phyloP scores from a whole-genome alignment of 768 basidiomycete genomes.

The Termitomyces sp. region DNA sequence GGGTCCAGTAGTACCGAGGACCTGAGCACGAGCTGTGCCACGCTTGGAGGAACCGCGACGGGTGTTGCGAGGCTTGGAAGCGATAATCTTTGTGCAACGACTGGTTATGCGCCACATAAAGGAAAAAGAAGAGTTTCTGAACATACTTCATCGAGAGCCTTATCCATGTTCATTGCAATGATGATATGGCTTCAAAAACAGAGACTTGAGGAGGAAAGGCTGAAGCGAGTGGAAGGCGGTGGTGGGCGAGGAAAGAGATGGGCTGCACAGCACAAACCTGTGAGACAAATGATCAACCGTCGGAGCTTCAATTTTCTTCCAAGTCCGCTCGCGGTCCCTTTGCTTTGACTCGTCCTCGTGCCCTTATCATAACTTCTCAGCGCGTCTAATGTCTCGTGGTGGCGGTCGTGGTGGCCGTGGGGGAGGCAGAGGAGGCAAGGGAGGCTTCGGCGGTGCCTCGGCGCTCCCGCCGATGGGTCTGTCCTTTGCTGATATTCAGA shows the following conservation, averaged over 20 bases:
- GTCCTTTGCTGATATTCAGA: constrained; percentile 75
- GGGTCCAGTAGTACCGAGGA: constrained; percentile 52
- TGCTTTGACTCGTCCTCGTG: constrained; percentile 7
- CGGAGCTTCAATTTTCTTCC: constrained; percentile 38
- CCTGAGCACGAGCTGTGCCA: constrained; percentile 47
- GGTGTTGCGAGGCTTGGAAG: constrained; percentile 51
- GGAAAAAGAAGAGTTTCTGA: constrained; percentile 10
- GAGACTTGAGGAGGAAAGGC: constrained; percentile 24
- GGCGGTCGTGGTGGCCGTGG: constrained; percentile 35
- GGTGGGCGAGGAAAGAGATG: constrained; percentile 13
- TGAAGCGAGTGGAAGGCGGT: constrained; percentile 24
- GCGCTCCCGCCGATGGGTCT: constrained; percentile 73
- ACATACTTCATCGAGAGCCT: constrained; percentile 79
- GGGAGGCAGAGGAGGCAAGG: constrained; percentile 50
- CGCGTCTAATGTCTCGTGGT: constrained; percentile 37
- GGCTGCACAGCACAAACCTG: constrained; percentile 14
- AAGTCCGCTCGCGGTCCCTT: constrained; percentile 22
- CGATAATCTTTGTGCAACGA: constrained; percentile 55
- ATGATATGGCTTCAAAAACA: constrained; percentile 12
- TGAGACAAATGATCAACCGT: constrained; percentile 21
- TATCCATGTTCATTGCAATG: constrained; percentile 55
- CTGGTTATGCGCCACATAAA: constrained; percentile 18
- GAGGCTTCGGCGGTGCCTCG: constrained; percentile 52
- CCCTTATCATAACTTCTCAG: constrained; percentile 7
- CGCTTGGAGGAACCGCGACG: constrained; percentile 43